phyloP scores from a whole-genome alignment of 345 rosid species.

The Durio zibethinus region DNA sequence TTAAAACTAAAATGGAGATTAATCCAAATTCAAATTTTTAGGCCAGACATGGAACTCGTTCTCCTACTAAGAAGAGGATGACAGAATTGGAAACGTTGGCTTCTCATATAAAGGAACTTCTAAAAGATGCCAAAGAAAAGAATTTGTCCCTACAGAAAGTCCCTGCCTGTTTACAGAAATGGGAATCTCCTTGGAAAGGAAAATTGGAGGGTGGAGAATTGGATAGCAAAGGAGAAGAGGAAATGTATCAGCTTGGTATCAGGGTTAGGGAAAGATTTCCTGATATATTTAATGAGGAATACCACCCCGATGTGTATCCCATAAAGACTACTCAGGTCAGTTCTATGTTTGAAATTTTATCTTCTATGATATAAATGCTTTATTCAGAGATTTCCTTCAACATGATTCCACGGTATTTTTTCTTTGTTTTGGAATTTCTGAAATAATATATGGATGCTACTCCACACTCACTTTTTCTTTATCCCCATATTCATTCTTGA shows the following conservation, averaged over 20 bases:
- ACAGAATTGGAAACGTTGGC: slow-evolving; percentile 67
- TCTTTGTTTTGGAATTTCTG: not conserved
- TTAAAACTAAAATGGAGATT: not conserved
- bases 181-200: slow-evolving; percentile 87
- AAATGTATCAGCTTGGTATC: slow-evolving; percentile 69
- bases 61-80: slow-evolving; percentile 87
- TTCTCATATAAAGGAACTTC: slow-evolving; percentile 49
- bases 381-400: not conserved
- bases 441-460: not conserved
- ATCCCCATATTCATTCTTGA: not conserved
- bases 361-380: not conserved
- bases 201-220: slow-evolving; percentile 84
- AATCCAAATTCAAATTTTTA: slow-evolving; percentile 17
- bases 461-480: not conserved
- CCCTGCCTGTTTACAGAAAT: slow-evolving; percentile 69
- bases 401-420: not conserved
- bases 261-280: slow-evolving; percentile 74
- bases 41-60: slow-evolving; percentile 98
- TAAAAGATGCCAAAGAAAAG: slow-evolving; percentile 57
- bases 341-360: slow-evolving; percentile 1
- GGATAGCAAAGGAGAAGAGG: slow-evolving; percentile 71
- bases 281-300: slow-evolving; percentile 61
- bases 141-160: slow-evolving; percentile 35
- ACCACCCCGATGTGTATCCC: slow-evolving; percentile 82
- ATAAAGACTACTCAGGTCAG: slow-evolving; percentile 83